Percentiles rank a stretch among this genome's conserved stretches.
phyloP scores from a whole-genome alignment of 2,329 filamentous ascomycete species.

The Xylaria polymorpha region DNA sequence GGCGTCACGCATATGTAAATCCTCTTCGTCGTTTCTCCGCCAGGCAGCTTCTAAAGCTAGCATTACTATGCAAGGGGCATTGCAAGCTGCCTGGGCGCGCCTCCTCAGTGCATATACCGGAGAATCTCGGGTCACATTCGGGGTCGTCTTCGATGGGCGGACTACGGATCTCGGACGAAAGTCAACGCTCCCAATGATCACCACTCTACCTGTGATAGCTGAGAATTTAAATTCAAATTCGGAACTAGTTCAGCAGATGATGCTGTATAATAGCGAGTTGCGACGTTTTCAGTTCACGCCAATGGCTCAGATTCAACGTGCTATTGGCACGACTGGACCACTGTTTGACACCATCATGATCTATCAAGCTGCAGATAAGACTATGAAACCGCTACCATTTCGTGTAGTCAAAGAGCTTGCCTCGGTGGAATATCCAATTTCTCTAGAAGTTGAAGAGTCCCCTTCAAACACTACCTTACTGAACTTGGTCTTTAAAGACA shows the following conservation, averaged over 20 bases:
- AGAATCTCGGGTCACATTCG: constrained; percentile 79
- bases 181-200: constrained; percentile 81
- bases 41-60: constrained; percentile 65
- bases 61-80: constrained; percentile 79
- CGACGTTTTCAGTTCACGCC: constrained; percentile 78
- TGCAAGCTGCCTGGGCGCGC: constrained; percentile 82
- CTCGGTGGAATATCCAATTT: constrained; percentile 80
- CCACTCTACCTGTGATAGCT: constrained; percentile 80
- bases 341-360: constrained; percentile 89
- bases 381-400: constrained; percentile 61
- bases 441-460: constrained; percentile 78
- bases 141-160: constrained; percentile 82
- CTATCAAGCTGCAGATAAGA: constrained; percentile 72
- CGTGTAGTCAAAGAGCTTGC: constrained; percentile 72
- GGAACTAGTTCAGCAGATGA: constrained; percentile 70
- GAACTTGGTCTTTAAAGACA: constrained; percentile 72
- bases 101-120: constrained; percentile 81
- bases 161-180: constrained; percentile 68
- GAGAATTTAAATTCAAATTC: constrained; percentile 64
- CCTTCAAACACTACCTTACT: constrained; percentile 63
- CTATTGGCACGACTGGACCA: constrained; percentile 71
- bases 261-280: constrained; percentile 72
- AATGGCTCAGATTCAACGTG: constrained; percentile 77
- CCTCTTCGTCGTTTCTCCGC: constrained; percentile 62
- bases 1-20: constrained; percentile 53